Evolutionary conservation across 2,329 filamentous ascomycete species (phyloP), one percentile per base, ranked within the genome.

Genomic region (Ceratocystis ficicola): DNA sequence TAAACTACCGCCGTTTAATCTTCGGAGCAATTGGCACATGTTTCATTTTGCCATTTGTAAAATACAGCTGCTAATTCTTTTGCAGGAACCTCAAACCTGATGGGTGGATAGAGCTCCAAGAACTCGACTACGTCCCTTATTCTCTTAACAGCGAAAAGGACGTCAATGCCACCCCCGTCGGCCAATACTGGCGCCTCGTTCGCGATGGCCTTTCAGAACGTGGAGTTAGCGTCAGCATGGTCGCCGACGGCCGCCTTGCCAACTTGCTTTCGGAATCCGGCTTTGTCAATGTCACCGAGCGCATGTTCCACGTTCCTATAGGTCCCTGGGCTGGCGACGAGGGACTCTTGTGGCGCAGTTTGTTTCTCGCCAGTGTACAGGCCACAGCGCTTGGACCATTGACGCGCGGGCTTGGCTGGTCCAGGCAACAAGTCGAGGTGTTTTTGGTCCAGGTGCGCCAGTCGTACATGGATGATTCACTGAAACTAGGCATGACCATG

Each of bases 301-400:
- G 74, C 20, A 71, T 79, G 15, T 79, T 80, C 65, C 79, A 80
- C 71, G 75, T 83, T 3, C 82, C 82, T 1, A 78, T 83, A 44
- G 82, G 81, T 0, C 77, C 77, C 0, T 83, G 81, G 81, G 78
- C 80, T 2, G 79, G 76, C 67, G 81, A 82, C 67, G 79, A 82
- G 22, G 81, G 81, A 0, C 70, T 79, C 17, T 80, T 81, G 70
- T 81, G 78, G 78, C 75, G 78, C 59, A 80, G 77, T 6, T 78
- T 81, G 52, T 71, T 82, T 57, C 72, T 79, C 1, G 78, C 81
- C 68, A 80, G 79, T 12, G 71, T 81, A 15, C 77, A 81, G 68
- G 79, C 79, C 5, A 81, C 82, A 67, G 77, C 78, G 2, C 72
- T 83, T 60, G 79, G 79, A 0, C 78, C 80, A n/a, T 73, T 82